Conservation (phyloP, 2,329 filamentous ascomycete species). For the Phialophora expanda region DNA sequence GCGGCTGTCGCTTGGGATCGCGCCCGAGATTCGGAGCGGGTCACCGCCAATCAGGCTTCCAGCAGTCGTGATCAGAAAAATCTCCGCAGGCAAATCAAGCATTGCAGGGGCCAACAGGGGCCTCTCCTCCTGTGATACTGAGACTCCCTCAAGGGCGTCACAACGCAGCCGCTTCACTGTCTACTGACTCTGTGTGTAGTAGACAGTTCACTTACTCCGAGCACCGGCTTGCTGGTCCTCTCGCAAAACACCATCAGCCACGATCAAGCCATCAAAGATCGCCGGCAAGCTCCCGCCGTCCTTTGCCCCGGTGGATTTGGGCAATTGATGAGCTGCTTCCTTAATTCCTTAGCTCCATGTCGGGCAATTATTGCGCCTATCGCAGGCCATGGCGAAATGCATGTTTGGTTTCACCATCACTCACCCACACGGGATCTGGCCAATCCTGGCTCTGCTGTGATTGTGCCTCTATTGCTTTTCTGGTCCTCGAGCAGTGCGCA, state of each 20-base stretch:
- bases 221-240: not conserved
- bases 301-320: conserved; percentile 1
- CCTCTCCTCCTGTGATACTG: no score
- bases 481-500: not conserved
- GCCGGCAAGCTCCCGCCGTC: conserved; percentile 3
- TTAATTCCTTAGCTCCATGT: conserved; percentile 14
- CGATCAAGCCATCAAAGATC: conserved; percentile 6
- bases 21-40: not conserved
- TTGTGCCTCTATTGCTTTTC: conserved; percentile 12
- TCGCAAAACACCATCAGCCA: not conserved
- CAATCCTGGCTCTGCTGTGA: conserved; percentile 20
- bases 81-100: not conserved
- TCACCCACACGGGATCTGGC: conserved; percentile 8
- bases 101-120: no score
- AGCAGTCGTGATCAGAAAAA: not conserved
- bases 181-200: no score
- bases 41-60: not conserved
- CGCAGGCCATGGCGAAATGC: conserved; percentile 23
- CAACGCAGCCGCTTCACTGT: not conserved
- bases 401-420: conserved; percentile 28
- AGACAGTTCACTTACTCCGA: not conserved
- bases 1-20: not conserved
- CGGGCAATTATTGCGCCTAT: conserved; percentile 27
- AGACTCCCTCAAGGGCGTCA: not conserved
- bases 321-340: conserved; percentile 11